These are phyloP conservation scores for Salix exigua DNA, from an alignment of 345 rosid species.

Conservation along the genomic window DNA sequence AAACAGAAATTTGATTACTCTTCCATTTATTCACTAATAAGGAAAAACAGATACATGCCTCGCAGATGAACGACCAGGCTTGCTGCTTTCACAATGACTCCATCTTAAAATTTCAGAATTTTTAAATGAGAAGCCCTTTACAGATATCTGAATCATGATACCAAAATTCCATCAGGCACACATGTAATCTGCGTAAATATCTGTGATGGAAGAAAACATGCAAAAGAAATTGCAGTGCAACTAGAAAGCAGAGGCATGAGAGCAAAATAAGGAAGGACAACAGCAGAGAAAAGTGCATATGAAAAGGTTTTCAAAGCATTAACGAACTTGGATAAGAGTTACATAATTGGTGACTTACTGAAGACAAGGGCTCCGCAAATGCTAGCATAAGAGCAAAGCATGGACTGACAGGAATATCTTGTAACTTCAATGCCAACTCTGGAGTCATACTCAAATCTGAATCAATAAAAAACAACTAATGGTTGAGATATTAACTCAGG, in stretches of 20 bases:
- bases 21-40: background rate
- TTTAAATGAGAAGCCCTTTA: constrained; percentile 57
- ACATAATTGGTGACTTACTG: constrained; percentile 35
- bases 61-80: constrained; percentile 67
- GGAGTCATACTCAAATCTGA: constrained; percentile 59
- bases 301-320: background rate
- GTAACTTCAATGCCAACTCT: constrained; percentile 46
- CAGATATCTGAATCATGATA: constrained; percentile 52
- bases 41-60: constrained; percentile 32
- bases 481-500: constrained; percentile 5
- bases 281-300: background rate
- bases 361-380: constrained; percentile 67
- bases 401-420: constrained; percentile 62
- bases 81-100: constrained; percentile 74
- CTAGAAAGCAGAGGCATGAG: background rate
- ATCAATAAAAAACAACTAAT: constrained; percentile 10
- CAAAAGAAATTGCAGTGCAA: background rate
- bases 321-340: background rate
- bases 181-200: background rate
- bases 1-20: background rate
- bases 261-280: background rate
- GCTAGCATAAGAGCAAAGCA: constrained; percentile 86
- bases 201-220: background rate
- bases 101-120: constrained; percentile 64
- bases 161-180: constrained; percentile 8